Evolutionary conservation across 2,329 filamentous ascomycete genomes (phyloP).

Genomic region (Fusarium graminum): DNA sequence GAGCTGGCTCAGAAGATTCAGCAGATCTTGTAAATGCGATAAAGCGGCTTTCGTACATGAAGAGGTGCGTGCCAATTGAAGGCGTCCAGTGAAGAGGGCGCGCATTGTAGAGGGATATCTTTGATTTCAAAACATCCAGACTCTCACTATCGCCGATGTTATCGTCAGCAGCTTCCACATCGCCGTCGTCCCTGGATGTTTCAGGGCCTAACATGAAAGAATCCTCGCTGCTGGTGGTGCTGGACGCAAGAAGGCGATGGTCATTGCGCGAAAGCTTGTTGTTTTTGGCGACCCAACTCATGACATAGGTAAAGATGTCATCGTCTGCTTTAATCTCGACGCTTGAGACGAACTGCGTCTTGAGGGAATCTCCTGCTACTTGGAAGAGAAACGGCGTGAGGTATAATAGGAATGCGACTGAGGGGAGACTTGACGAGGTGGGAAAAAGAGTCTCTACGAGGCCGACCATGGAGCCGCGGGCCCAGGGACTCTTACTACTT

Average conservation of each 20-base stretch:
- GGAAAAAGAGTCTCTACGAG: slow-evolving; percentile 20
- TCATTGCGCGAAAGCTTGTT: slow-evolving; percentile 26
- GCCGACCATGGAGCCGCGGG: background rate
- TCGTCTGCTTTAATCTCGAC: slow-evolving; percentile 30
- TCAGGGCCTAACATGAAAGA: background rate
- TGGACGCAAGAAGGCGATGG: slow-evolving; percentile 31
- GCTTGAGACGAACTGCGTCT: slow-evolving; percentile 24
- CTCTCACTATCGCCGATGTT: slow-evolving; percentile 6
- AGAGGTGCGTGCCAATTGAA: slow-evolving; percentile 31
- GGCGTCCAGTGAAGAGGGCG: slow-evolving; percentile 31
- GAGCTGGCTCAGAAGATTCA: background rate
- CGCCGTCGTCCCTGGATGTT: background rate
- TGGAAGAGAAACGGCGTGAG: slow-evolving; percentile 16
- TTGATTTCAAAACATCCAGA: slow-evolving; percentile 22
- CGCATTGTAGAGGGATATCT: slow-evolving; percentile 31
- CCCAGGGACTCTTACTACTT: background rate
- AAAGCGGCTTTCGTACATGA: slow-evolving; percentile 20
- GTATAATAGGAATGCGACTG: slow-evolving; percentile 1
- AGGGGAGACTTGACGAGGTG: background rate
- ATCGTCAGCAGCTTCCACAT: slow-evolving; percentile 1
- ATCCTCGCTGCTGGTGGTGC: slow-evolving; percentile 4
- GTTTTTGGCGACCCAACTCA: slow-evolving; percentile 32
- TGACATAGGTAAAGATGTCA: slow-evolving; percentile 33
- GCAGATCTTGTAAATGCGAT: slow-evolving; percentile 25
- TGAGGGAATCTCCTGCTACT: background rate